A percentile compares a stretch with the other conserved stretches of the same genome.
Evolutionary conservation across 495 filamentous ascomycete species (phyloP).

Genomic region (Annulohypoxylon bovei): DNA sequence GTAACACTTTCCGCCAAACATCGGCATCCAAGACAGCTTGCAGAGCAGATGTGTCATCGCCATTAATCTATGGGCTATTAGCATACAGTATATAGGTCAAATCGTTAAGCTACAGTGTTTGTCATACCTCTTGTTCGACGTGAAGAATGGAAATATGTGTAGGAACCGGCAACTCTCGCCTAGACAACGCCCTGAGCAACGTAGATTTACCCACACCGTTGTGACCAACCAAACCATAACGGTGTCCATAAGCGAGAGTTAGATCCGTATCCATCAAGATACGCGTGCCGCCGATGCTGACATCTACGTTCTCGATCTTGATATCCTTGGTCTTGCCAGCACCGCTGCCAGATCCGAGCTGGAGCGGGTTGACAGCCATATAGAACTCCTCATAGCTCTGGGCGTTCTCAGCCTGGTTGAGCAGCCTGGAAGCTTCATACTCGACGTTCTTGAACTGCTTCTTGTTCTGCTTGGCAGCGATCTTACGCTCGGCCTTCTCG

Average conservation of each 20-base stretch:
- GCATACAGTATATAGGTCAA: slow-evolving; percentile 4
- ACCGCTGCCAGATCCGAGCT: slow-evolving; percentile 72
- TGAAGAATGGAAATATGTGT: slow-evolving; percentile 98
- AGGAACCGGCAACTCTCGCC: slow-evolving; percentile 92
- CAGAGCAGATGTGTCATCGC: slow-evolving; percentile 93
- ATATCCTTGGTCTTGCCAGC: slow-evolving; percentile 97
- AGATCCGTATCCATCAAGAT: slow-evolving; percentile 91
- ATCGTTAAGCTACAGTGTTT: not conserved
- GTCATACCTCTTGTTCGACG: slow-evolving; percentile 92
- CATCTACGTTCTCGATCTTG: slow-evolving; percentile 95
- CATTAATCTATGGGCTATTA: slow-evolving; percentile 73
- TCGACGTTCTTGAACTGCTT: slow-evolving; percentile 98
- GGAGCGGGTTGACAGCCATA: slow-evolving; percentile 98
- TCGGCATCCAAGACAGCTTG: slow-evolving; percentile 98
- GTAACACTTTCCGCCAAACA: slow-evolving; percentile 96
- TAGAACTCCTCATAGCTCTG: slow-evolving; percentile 99
- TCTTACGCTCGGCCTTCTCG: slow-evolving; percentile 98
- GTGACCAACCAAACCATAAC: slow-evolving; percentile 97
- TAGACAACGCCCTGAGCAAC: slow-evolving; percentile 86
- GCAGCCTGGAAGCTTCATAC: slow-evolving; percentile 92
- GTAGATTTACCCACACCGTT: slow-evolving; percentile 99
- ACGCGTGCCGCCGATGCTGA: slow-evolving; percentile 86
- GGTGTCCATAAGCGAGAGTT: slow-evolving; percentile 90
- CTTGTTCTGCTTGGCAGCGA: slow-evolving; percentile 97
- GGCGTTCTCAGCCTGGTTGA: slow-evolving; percentile 83